A percentile compares a stretch with the other conserved stretches of the same genome.
These are phyloP conservation scores for Colletotrichum sp. DNA, from an alignment of 2,329 filamentous ascomycete genomes.

Conservation along the genomic window DNA sequence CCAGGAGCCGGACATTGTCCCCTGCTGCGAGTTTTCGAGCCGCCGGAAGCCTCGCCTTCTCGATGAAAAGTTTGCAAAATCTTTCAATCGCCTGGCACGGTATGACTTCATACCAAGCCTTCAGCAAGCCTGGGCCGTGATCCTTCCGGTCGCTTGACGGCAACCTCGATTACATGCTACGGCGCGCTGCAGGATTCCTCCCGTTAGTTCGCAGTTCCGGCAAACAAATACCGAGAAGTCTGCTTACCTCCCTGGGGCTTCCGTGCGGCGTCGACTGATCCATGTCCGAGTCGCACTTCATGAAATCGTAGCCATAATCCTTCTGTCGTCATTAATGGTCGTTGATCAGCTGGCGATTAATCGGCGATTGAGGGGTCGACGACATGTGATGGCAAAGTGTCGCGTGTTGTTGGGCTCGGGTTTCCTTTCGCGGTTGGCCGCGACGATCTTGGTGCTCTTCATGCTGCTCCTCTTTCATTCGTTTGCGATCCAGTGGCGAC, in stretches of 20 bases:
- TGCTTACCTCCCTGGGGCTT: not conserved
- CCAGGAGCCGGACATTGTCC: not conserved
- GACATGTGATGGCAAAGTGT: not conserved
- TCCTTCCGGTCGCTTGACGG: not conserved
- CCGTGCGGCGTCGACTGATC: not conserved
- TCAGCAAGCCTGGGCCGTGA: not conserved
- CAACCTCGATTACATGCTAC: not conserved
- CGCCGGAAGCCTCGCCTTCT: not conserved
- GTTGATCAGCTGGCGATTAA: not conserved
- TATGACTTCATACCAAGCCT: slow-evolving; percentile 23
- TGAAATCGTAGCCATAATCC: not conserved
- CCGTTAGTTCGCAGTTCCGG: not conserved
- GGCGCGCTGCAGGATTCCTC: not conserved
- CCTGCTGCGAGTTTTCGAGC: not conserved
- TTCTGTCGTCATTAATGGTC: not conserved
- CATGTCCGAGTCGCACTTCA: not conserved
- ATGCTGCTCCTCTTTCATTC: not conserved
- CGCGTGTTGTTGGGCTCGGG: not conserved
- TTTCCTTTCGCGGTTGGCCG: not conserved
- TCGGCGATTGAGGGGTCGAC: not conserved
- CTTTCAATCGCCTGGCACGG: not conserved
- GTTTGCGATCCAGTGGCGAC: not conserved
- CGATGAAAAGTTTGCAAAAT: not conserved
- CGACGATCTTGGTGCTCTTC: not conserved
- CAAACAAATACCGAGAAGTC: not conserved